Conservation (phyloP, 768 basidiomycete genomes). For the Trametes cubensis region DNA sequence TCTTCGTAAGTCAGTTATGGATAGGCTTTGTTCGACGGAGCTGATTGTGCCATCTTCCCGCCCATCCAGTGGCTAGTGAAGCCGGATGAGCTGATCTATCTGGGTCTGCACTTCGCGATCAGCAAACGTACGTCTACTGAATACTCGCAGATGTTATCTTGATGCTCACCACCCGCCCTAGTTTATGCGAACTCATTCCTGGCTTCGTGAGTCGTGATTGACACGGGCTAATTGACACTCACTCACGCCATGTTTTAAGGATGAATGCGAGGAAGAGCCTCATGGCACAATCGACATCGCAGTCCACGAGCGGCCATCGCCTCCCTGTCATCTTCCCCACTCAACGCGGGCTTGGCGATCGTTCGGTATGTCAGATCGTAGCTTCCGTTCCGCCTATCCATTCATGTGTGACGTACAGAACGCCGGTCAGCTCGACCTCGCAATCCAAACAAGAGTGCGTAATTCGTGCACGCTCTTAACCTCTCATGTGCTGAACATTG, state of each 20-base stretch:
- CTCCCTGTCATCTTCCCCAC: constrained; percentile 22
- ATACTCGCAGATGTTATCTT: neutral
- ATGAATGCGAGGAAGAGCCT: constrained; percentile 31
- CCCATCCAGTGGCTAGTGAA: constrained; percentile 30
- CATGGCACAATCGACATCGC: constrained; percentile 17
- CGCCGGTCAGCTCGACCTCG: constrained; percentile 17
- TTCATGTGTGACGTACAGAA: neutral
- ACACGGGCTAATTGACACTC: neutral
- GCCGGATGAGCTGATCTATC: constrained; percentile 30
- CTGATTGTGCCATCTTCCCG: neutral
- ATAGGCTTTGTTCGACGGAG: neutral
- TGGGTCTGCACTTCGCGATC: constrained; percentile 35
- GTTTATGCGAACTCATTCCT: constrained; percentile 35
- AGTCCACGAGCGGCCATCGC: constrained; percentile 14
- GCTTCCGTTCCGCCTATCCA: neutral
- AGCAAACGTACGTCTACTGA: constrained; percentile 33
- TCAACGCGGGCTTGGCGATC: constrained; percentile 6
- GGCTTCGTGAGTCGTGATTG: constrained; percentile 32
- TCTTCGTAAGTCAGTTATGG: constrained; percentile 28
- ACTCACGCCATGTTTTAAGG: constrained; percentile 6
- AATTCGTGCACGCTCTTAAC: too few relatives aligned
- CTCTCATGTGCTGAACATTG: neutral
- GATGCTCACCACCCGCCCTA: neutral
- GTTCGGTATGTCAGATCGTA: neutral
- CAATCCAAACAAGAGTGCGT: constrained; percentile 16